Base-by-base conservation (phyloP, 192 early-diverging fungal genomes). In the Rhizoclosmatium sp. region DNA sequence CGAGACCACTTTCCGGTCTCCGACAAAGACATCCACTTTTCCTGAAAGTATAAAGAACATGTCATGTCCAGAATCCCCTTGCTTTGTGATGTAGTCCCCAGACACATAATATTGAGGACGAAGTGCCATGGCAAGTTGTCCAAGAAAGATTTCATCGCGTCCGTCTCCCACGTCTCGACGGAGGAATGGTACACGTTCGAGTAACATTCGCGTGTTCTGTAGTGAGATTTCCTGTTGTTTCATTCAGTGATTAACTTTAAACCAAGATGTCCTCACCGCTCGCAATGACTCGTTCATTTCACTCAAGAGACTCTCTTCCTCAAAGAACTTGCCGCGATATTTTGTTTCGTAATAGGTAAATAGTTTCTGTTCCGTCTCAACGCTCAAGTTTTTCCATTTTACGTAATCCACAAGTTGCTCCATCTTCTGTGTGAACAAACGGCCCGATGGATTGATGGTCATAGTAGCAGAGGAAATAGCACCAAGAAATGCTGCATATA, bases 21-120 rank as follows among this genome's bases (percentile, higher is more conserved):
- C 40, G 0, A 83, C 81, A 48, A 68, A 61, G 4, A 83, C 69
- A n/a, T 76, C 58, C 16, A 78, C 65, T 16, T 47, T 58, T 10
- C 82, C 82, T 4, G 61, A 47, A 5, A 70, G 47, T 46, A 83
- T 83, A 70, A 83, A 83, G 69, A 82, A 83, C 82, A 83, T 83
- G 14, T 74, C 82, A 16, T n/a, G 16, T 16, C 59, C 59, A 62
- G 56, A 42, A 46, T 82, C 81, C 40, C 81, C 81, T 62, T 82
- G 81, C 59, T 69, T 79, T 16, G 61, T 69, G 2, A 83, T 59
- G 48, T 42, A 71, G 47, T 83, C 82, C 5, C 75, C 81, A 0
- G 48, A 5, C 40, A 83, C 61, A 70, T 46, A 83, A 49, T 77
- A 80, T n/a, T 31, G 31, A 66, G n/a, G 7, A 59, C 9, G 5